A percentile compares a stretch with the other conserved stretches of the same genome.
Conservation (phyloP, 1,284 basidiomycete genomes). For the Schizophyllum commune region DNA sequence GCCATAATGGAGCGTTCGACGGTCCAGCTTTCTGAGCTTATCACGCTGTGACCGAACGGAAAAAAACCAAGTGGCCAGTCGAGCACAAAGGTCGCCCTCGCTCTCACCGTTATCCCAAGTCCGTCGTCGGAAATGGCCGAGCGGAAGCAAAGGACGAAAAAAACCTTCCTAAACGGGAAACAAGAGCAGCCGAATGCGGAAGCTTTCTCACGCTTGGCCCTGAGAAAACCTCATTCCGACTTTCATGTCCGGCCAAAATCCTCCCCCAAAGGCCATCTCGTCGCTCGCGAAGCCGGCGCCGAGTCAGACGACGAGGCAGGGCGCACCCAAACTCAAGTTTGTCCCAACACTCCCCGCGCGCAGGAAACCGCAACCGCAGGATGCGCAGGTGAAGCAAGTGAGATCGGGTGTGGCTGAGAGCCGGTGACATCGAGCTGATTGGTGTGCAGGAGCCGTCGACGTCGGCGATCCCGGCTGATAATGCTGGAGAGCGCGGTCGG, state of each 20-base stretch:
- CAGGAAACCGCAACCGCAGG: slow-evolving; percentile 58
- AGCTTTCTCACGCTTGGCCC: neutral
- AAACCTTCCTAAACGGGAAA: neutral
- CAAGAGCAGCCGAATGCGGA: neutral
- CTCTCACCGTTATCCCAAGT: no score
- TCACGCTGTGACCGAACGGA: no score
- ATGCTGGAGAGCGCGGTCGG: slow-evolving; percentile 35
- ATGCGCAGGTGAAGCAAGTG: slow-evolving; percentile 37
- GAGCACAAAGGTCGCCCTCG: no score
- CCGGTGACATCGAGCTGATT: slow-evolving; percentile 13
- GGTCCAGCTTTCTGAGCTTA: no score
- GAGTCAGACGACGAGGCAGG: slow-evolving; percentile 61
- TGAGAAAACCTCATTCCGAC: neutral
- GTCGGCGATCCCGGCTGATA: slow-evolving; percentile 23
- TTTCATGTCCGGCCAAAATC: neutral
- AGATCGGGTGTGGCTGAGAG: slow-evolving; percentile 8
- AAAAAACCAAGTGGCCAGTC: no score
- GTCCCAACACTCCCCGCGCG: slow-evolving; percentile 64
- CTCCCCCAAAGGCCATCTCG: slow-evolving; percentile 52
- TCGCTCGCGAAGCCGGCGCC: slow-evolving; percentile 62
- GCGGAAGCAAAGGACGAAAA: neutral
- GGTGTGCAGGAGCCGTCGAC: slow-evolving; percentile 42
- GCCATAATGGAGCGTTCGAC: no score
- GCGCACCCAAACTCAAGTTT: slow-evolving; percentile 70
- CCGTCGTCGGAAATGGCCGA: neutral